These are phyloP conservation scores for Omphalotus guepiniiformis DNA, from an alignment of 768 basidiomycete genomes.

Conservation along the genomic window DNA sequence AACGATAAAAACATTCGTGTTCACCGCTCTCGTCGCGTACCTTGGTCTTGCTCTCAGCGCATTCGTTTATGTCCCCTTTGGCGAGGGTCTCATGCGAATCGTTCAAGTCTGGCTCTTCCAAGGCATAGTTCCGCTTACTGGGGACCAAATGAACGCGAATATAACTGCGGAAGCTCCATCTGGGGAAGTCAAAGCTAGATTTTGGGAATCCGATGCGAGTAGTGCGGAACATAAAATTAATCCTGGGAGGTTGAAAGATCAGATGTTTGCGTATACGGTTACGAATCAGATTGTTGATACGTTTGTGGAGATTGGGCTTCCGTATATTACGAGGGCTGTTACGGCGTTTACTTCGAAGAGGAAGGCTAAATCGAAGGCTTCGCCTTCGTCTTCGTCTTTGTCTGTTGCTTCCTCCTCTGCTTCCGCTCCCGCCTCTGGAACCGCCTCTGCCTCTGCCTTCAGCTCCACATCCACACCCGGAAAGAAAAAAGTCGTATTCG, in stretches of 20 bases:
- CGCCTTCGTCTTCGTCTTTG: neutral
- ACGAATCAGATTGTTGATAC: conserved; percentile 83
- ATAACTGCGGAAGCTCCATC: neutral
- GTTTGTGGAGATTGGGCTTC: conserved; percentile 77
- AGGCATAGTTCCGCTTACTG: conserved; percentile 16
- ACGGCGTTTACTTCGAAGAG: conserved; percentile 45
- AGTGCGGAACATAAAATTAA: conserved; percentile 58
- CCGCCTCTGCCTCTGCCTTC: no score
- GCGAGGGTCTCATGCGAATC: conserved; percentile 72
- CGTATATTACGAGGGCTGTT: conserved; percentile 66
- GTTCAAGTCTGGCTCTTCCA: conserved; percentile 42
- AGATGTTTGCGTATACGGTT: conserved; percentile 92
- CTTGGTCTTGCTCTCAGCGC: conserved; percentile 87
- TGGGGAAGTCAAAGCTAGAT: conserved; percentile 11
- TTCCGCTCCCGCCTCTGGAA: no score
- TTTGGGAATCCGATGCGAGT: conserved; percentile 49
- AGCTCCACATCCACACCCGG: neutral
- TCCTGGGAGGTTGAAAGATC: conserved; percentile 71
- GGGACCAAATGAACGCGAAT: conserved; percentile 7
- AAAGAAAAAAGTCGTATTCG: conserved; percentile 13
- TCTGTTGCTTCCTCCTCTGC: neutral
- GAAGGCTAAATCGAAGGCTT: conserved; percentile 16
- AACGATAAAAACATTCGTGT: conserved; percentile 76
- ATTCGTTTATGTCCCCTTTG: conserved; percentile 94
- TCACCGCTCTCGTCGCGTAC: conserved; percentile 88